phyloP scores from a whole-genome alignment of 257 asterid genomes.

The Ophiorrhiza pumila region DNA sequence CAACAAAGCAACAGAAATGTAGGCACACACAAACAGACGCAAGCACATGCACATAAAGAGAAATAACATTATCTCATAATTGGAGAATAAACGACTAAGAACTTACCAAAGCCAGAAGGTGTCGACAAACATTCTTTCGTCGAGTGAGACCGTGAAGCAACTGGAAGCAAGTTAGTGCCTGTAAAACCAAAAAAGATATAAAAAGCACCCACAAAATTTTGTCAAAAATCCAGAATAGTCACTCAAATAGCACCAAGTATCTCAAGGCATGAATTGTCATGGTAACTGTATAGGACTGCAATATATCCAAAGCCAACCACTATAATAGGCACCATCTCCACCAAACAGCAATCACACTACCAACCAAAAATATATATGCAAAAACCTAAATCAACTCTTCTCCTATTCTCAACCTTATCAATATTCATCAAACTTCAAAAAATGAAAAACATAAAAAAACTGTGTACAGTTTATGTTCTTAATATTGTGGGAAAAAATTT shows the following conservation, averaged over 20 bases:
- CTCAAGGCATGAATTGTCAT: background rate
- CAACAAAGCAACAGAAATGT: background rate
- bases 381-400: background rate
- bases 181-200: slow-evolving; percentile 27
- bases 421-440: background rate
- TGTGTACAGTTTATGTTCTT: background rate
- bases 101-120: slow-evolving; percentile 82
- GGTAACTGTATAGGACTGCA: background rate
- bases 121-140: slow-evolving; percentile 55
- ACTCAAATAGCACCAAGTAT: background rate
- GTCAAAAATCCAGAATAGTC: background rate
- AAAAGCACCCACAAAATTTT: background rate
- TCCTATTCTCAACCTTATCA: background rate
- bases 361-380: too few species aligned
- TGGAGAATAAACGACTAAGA: background rate
- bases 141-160: slow-evolving; percentile 94
- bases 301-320: too few species aligned
- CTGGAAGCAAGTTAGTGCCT: slow-evolving; percentile 85
- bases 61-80: background rate
- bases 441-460: background rate
- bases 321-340: background rate
- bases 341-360: background rate
- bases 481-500: too few species aligned
- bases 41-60: background rate
- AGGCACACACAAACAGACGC: background rate